Conservation (phyloP, 208 protist genomes). For the Porcisia hertigi region DNA sequence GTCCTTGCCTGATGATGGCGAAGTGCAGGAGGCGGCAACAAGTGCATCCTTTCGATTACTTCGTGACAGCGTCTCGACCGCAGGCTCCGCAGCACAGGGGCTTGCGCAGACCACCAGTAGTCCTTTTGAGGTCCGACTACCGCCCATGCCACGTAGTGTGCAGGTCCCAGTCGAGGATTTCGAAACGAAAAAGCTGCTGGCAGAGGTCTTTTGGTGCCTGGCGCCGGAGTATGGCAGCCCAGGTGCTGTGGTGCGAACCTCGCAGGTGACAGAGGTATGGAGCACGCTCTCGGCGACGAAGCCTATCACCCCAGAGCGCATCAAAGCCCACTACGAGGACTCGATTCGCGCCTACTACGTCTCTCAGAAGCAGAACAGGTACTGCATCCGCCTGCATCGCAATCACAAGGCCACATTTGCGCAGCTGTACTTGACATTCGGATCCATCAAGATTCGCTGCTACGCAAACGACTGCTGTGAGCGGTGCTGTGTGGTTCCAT, state of each 20-base stretch:
- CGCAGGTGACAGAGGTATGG: not conserved
- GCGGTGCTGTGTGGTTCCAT: slow-evolving; percentile 65
- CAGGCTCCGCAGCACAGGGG: not conserved
- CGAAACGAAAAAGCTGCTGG: slow-evolving; percentile 46
- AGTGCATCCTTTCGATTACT: not conserved
- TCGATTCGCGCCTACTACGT: slow-evolving; percentile 80
- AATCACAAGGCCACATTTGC: slow-evolving; percentile 70
- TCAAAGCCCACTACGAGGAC: slow-evolving; percentile 81
- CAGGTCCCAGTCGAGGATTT: slow-evolving; percentile 49
- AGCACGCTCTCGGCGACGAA: not conserved
- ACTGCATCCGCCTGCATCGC: slow-evolving; percentile 65
- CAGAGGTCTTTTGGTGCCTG: slow-evolving; percentile 76
- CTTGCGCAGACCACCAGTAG: not conserved
- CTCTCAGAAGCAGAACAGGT: slow-evolving; percentile 76
- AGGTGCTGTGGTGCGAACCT: not conserved
- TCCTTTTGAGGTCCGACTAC: slow-evolving; percentile 46
- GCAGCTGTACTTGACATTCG: slow-evolving; percentile 89
- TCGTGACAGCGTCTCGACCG: not conserved
- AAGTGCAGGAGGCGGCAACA: not conserved
- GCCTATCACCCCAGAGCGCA: slow-evolving; percentile 42
- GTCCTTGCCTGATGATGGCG: not conserved
- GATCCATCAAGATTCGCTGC: slow-evolving; percentile 89
- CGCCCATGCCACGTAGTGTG: slow-evolving; percentile 47
- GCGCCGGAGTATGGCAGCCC: slow-evolving; percentile 43
- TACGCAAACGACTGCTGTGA: slow-evolving; percentile 89